These are phyloP conservation scores for Cordyceps cicadae DNA, from an alignment of 2,329 filamentous ascomycete species.

Conservation along the genomic window DNA sequence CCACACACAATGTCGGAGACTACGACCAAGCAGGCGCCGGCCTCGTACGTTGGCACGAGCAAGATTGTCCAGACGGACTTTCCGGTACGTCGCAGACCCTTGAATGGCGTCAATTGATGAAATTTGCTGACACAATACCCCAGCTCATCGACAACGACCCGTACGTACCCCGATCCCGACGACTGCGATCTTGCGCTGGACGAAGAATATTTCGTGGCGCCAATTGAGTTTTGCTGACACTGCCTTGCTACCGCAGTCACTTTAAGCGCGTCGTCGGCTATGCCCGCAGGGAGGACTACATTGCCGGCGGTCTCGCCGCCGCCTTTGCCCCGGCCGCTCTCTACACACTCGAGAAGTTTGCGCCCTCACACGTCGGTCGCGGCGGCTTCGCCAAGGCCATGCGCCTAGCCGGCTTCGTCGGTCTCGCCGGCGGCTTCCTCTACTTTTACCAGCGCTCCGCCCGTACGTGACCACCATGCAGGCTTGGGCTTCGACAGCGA, in stretches of 20 bases:
- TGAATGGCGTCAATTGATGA: slow-evolving; percentile 17
- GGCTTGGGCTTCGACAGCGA: background rate
- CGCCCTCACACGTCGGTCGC: slow-evolving; percentile 75
- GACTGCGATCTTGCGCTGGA: background rate
- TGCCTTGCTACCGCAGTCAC: slow-evolving; percentile 49
- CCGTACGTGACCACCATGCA: slow-evolving; percentile 48
- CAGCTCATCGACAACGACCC: slow-evolving; percentile 99
- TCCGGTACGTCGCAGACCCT: slow-evolving; percentile 55
- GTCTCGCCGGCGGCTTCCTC: slow-evolving; percentile 69
- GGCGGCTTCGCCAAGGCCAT: slow-evolving; percentile 76
- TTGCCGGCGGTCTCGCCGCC: slow-evolving; percentile 57
- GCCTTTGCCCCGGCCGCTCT: slow-evolving; percentile 68
- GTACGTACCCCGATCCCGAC: slow-evolving; percentile 44
- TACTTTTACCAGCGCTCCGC: slow-evolving; percentile 77
- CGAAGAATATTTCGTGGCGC: background rate
- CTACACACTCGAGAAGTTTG: slow-evolving; percentile 70
- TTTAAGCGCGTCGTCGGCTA: slow-evolving; percentile 85
- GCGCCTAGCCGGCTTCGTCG: slow-evolving; percentile 67
- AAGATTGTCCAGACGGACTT: slow-evolving; percentile 78
- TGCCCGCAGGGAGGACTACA: slow-evolving; percentile 78
- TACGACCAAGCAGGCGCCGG: slow-evolving; percentile 28
- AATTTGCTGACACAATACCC: slow-evolving; percentile 21
- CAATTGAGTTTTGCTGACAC: slow-evolving; percentile 17
- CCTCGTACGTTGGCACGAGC: slow-evolving; percentile 38
- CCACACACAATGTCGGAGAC: slow-evolving; percentile 30